A percentile compares a stretch with the other conserved stretches of the same genome.
These are phyloP conservation scores for Plasmodium gonderi DNA, from an alignment of 169 alveolate species.

Conservation along the genomic window DNA sequence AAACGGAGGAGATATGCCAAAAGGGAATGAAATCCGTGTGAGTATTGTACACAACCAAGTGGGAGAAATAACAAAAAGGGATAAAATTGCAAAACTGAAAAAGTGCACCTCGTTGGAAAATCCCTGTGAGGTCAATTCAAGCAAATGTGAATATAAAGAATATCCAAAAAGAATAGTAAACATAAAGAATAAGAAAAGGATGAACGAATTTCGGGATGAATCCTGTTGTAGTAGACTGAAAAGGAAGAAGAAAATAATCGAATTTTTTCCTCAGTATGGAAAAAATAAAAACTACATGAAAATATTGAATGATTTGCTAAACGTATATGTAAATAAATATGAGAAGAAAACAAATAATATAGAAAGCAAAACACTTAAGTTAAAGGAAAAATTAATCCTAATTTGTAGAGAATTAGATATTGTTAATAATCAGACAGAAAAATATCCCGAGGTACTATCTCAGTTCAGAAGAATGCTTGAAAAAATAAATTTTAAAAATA, in stretches of 20 bases:
- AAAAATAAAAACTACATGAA: not conserved
- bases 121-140: not conserved
- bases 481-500: not conserved
- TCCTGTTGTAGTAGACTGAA: not conserved
- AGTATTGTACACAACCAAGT: not conserved
- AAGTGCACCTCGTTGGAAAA: not conserved
- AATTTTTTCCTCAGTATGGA: not conserved
- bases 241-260: not conserved
- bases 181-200: not conserved
- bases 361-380: not conserved
- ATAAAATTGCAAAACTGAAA: not conserved
- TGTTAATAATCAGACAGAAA: not conserved
- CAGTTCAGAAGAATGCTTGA: conserved; percentile 12
- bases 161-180: not conserved
- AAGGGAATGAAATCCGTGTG: not conserved
- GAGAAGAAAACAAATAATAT: not conserved
- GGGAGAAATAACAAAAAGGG: not conserved
- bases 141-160: not conserved
- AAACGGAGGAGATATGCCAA: not conserved
- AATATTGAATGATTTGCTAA: not conserved
- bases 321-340: not conserved
- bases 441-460: not conserved
- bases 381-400: not conserved
- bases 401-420: not conserved
- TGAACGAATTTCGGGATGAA: not conserved